These are phyloP conservation scores for Raddia guianensis DNA, from an alignment of 176 grass and related monocot species.

Conservation along the genomic window DNA sequence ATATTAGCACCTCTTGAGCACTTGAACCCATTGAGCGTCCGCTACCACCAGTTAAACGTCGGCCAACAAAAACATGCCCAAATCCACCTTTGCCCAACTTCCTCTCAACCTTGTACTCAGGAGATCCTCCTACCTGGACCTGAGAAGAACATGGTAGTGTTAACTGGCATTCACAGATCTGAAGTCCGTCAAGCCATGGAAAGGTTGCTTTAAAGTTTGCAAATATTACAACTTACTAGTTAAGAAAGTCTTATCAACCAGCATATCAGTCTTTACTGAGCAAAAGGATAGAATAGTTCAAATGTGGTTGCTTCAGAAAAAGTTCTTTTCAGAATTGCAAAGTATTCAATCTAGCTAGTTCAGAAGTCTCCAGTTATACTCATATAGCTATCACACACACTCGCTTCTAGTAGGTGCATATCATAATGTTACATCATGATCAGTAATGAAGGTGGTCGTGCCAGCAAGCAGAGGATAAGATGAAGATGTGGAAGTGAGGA, in stretches of 20 bases:
- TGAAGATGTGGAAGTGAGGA: background rate
- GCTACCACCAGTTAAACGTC: constrained; percentile 55
- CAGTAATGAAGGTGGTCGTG: background rate
- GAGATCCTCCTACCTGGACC: constrained; percentile 88
- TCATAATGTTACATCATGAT: background rate
- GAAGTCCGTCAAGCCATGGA: background rate
- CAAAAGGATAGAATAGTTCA: background rate
- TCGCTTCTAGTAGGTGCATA: background rate
- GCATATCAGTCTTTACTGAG: background rate
- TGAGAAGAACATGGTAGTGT: constrained; percentile 37
- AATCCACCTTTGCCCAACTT: constrained; percentile 93
- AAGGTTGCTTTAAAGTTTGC: background rate
- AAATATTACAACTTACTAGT: background rate
- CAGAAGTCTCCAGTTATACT: background rate
- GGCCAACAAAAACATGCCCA: constrained; percentile 87
- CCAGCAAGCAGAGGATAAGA: background rate
- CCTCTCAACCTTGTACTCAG: constrained; percentile 76
- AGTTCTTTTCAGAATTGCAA: background rate
- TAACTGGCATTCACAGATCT: constrained; percentile 7
- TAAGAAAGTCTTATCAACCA: background rate
- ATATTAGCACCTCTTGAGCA: constrained; percentile 63
- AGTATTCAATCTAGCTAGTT: background rate
- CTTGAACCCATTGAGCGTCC: constrained; percentile 52
- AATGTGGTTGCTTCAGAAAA: background rate
- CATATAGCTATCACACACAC: background rate